Percentiles rank a stretch among this genome's conserved stretches.
These are phyloP conservation scores for Primulina tabacum DNA, from an alignment of 257 asterid genomes.

Conservation along the genomic window DNA sequence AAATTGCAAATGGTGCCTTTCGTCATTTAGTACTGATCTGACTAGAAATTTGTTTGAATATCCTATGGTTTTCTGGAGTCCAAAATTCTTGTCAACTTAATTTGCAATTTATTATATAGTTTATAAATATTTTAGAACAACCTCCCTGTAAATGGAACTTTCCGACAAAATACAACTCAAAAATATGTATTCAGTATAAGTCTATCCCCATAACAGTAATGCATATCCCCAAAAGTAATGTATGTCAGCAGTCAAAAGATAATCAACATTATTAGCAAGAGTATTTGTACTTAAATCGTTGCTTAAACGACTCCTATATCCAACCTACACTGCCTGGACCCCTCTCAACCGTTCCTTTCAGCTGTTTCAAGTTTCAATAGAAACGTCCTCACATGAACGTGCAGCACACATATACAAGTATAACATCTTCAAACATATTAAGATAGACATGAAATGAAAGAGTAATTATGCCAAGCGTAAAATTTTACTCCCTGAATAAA, in stretches of 20 bases:
- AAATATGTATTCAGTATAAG: background rate
- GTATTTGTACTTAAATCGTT: background rate
- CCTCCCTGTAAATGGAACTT: background rate
- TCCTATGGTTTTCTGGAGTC: slow-evolving; percentile 16
- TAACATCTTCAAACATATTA: background rate
- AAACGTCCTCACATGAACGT: background rate
- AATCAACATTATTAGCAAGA: background rate
- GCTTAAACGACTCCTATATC: background rate
- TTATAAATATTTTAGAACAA: no score
- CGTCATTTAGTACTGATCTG: slow-evolving; percentile 25
- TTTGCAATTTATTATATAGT: background rate
- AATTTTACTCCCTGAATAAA: background rate
- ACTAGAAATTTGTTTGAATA: slow-evolving; percentile 21
- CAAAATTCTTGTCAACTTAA: slow-evolving; percentile 5
- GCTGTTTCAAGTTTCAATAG: background rate
- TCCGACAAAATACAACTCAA: background rate
- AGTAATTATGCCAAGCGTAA: background rate
- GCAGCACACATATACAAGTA: background rate
- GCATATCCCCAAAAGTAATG: background rate
- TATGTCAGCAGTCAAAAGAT: background rate
- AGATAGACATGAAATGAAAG: background rate
- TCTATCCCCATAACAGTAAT: background rate
- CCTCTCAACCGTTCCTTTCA: background rate
- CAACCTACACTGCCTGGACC: background rate
- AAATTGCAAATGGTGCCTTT: slow-evolving; percentile 15